phyloP scores from a whole-genome alignment of 73 alveolate genomes.

The Blepharisma japonicum region DNA sequence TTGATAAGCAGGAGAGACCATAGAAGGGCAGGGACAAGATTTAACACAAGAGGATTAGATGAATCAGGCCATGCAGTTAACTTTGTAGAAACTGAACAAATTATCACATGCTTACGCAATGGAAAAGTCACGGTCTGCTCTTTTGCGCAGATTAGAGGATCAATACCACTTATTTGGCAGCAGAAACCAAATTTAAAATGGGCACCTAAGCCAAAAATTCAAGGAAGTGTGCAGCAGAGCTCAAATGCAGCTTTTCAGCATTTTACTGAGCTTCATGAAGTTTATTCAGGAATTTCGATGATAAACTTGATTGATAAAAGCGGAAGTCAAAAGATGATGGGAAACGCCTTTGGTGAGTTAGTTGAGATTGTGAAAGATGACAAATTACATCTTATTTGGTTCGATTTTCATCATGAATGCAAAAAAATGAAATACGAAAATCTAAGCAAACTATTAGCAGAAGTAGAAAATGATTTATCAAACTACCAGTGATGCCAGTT shows the following conservation, averaged over 20 bases:
- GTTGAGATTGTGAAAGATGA: conserved; percentile 58
- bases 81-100: conserved; percentile 64
- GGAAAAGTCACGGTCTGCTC: conserved; percentile 38
- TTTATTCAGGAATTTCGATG: conserved; percentile 44
- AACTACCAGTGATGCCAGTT: conserved; percentile 42
- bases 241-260: conserved; percentile 40
- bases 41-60: conserved; percentile 58
- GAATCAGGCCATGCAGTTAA: conserved; percentile 58
- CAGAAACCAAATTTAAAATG: conserved; percentile 48
- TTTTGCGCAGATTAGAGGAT: conserved; percentile 59
- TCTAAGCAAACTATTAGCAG: conserved; percentile 72
- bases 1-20: conserved; percentile 57
- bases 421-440: conserved; percentile 93
- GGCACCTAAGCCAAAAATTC: conserved; percentile 45
- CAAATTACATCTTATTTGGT: conserved; percentile 83
- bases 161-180: conserved; percentile 59
- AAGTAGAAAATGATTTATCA: conserved; percentile 58
- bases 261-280: conserved; percentile 45
- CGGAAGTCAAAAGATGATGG: conserved; percentile 47
- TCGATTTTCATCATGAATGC: conserved; percentile 97
- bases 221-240: conserved; percentile 29
- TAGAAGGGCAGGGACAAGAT: conserved; percentile 69
- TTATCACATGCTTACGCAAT: conserved; percentile 37
- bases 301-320: conserved; percentile 65
- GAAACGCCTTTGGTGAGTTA: conserved; percentile 62